These are phyloP conservation scores for Mollisiaceae sp. DNA, from an alignment of 2,329 filamentous ascomycete genomes.

Conservation along the genomic window DNA sequence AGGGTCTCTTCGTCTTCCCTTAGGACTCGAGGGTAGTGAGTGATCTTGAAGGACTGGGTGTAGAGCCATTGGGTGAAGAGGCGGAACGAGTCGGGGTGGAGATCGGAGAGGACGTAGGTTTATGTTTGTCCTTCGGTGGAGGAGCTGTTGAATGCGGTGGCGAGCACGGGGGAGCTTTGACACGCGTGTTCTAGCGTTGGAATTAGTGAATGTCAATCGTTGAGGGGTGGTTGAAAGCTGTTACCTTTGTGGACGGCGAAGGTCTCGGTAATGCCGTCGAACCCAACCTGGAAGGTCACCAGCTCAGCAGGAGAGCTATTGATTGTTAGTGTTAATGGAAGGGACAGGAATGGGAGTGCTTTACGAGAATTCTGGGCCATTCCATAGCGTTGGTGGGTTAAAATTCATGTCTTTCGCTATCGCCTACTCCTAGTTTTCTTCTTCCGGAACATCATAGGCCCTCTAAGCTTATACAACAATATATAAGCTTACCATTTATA, in stretches of 20 bases:
- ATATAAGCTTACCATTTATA: too few species aligned
- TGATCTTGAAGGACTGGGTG: neutral
- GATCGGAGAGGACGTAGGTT: conserved; percentile 9
- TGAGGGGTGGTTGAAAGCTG: too few species aligned
- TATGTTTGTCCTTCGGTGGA: conserved; percentile 11
- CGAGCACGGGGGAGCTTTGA: conserved; percentile 4
- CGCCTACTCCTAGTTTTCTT: too few species aligned
- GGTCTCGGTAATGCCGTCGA: neutral
- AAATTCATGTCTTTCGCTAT: too few species aligned
- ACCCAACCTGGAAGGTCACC: conserved; percentile 5
- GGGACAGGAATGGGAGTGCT: neutral
- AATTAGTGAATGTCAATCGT: neutral
- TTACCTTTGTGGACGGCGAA: conserved; percentile 11
- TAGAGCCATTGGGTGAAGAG: conserved; percentile 17
- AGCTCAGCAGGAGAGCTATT: neutral
- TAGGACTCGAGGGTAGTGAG: neutral
- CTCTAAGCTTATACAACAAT: too few species aligned
- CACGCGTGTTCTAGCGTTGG: conserved; percentile 7
- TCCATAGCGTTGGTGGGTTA: too few species aligned
- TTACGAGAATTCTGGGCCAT: neutral
- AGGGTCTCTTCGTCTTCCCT: too few species aligned
- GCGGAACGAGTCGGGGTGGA: neutral
- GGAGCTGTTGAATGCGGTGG: conserved; percentile 9
- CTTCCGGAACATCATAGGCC: too few species aligned
- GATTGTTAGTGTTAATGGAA: neutral